A percentile compares a stretch with the other conserved stretches of the same genome.
These are phyloP conservation scores for Picochlorum sp. DNA, from an alignment of 139 green algal species.

Conservation along the genomic window DNA sequence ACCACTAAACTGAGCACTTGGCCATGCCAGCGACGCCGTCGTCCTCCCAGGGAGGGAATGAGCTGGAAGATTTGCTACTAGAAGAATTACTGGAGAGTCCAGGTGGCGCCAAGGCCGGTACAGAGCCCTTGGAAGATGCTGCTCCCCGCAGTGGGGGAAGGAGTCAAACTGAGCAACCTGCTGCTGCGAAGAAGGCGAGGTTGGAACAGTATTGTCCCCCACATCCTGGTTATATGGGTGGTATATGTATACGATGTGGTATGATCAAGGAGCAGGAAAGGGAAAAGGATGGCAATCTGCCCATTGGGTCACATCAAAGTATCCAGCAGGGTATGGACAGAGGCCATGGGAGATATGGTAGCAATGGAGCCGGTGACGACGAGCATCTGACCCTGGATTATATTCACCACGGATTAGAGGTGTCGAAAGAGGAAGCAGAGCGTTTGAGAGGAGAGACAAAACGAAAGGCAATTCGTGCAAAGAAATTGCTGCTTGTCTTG, in stretches of 20 bases:
- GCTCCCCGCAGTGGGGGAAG: too few relatives aligned
- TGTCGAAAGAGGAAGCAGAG: conserved; percentile 36
- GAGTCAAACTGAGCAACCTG: too few relatives aligned
- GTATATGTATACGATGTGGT: conserved; percentile 69
- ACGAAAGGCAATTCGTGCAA: conserved; percentile 23
- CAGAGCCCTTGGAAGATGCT: too few relatives aligned
- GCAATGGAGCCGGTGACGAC: neutral
- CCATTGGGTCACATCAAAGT: neutral
- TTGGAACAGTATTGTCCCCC: conserved; percentile 37
- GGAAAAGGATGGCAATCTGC: neutral
- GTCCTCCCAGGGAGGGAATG: neutral
- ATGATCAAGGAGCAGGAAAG: conserved; percentile 11
- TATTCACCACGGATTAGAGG: conserved; percentile 31
- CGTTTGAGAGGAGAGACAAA: conserved; percentile 24
- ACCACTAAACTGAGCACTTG: too few relatives aligned
- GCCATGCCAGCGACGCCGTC: too few relatives aligned
- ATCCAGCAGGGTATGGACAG: too few relatives aligned
- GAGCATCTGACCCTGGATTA: conserved; percentile 16
- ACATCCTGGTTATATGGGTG: conserved; percentile 62
- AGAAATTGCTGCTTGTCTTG: conserved; percentile 66
- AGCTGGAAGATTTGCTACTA: conserved; percentile 9
- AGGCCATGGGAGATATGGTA: neutral
- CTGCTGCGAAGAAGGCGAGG: too few relatives aligned
- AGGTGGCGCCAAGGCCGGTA: neutral
- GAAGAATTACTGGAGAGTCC: conserved; percentile 4